Evolutionary conservation across 306 rosid species (phyloP), one percentile per base, ranked within the genome.

Genomic region (Cyclanthera cordifolia): DNA sequence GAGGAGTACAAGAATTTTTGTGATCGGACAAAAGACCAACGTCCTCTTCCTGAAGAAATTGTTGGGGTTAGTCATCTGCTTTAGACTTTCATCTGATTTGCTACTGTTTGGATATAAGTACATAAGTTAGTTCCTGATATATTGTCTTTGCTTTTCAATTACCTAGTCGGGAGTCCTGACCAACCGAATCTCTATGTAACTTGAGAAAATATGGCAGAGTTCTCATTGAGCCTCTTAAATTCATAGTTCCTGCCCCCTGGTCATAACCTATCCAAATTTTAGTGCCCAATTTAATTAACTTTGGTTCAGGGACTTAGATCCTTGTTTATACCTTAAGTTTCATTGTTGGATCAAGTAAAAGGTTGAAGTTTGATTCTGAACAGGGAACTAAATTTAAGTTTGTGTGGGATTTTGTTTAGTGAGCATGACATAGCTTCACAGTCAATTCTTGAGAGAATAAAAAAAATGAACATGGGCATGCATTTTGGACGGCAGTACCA

Each of bases 1-100:
- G 97, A 94, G 79, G 99, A 94, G 73, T 94, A 90, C 82, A 85
- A 86, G 84, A 94, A 94, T 53, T 94, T 90, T 80, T 94, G 99
- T 81, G 99, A 94, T 73, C 91, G 99, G 65, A 79, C 97, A 3
- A 94, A 73, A 75, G 96, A 94, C 78, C 99, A 90, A 77, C 90
- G 97, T 17, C 97, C 99, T 1, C 84, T 82, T 76, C 92, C 95
- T 15, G 99, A 94, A 75, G 99, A 94, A 86, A 96, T 94, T 56
- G 78, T 90, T 41, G 97, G 97, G 82, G 99, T 94, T 66, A 66
- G 71, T 16, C 54, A 46, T 47, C 55, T 25, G 43, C 54, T 25
- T 47, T 70, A 75, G 84, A 71, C 73, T 79, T 75, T 1, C 19
- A 51, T 70, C 69, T 25, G 51, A 20, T 61, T 74, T 53, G 53